Conservation (phyloP, 768 basidiomycete species). For the Austroboletus festivus region DNA sequence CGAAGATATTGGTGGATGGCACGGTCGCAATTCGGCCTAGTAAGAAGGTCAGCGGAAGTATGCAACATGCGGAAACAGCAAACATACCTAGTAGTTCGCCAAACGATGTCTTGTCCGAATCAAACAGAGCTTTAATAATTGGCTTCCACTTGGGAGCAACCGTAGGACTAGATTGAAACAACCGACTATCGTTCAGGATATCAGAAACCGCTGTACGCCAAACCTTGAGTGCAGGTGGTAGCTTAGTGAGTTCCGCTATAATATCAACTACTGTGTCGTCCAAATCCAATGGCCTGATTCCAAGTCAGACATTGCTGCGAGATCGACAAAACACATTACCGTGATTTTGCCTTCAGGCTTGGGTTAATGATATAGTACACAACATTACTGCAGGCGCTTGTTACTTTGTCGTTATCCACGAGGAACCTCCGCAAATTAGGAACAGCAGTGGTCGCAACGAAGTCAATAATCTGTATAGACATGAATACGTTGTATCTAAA, state of each 20-base stretch:
- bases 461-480: conserved; percentile 59
- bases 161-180: conserved; percentile 73
- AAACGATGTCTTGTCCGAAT: conserved; percentile 83
- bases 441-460: conserved; percentile 63
- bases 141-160: conserved; percentile 67
- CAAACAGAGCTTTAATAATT: conserved; percentile 76
- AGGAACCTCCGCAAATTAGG: conserved; percentile 78
- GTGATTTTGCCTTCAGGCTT: conserved; percentile 71
- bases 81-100: conserved; percentile 75
- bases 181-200: conserved; percentile 76
- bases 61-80: conserved; percentile 24
- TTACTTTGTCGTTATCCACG: conserved; percentile 79
- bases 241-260: conserved; percentile 72
- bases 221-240: conserved; percentile 74
- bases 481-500: not conserved
- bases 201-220: conserved; percentile 84
- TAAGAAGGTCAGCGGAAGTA: conserved; percentile 22
- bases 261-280: conserved; percentile 65
- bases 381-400: conserved; percentile 77
- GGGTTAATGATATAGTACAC: conserved; percentile 82
- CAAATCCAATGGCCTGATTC: conserved; percentile 72
- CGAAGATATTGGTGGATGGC: conserved; percentile 94
- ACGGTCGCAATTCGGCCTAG: conserved; percentile 75
- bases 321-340: conserved; percentile 40
- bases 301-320: conserved; percentile 6